phyloP scores from a whole-genome alignment of 345 rosid genomes.

The Lepidium africanum region DNA sequence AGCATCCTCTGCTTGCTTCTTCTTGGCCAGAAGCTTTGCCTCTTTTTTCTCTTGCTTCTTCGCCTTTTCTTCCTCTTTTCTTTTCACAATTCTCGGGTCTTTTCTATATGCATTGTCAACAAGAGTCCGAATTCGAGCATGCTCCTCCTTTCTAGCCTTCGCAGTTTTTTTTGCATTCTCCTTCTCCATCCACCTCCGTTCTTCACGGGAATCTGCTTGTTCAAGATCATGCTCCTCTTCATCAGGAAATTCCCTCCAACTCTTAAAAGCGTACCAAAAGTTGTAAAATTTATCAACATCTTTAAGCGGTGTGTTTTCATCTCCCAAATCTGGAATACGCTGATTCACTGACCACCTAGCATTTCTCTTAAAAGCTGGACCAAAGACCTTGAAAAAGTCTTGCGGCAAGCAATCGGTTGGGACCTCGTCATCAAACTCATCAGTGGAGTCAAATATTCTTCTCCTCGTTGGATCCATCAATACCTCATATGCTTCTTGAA shows the following conservation, averaged over 20 bases:
- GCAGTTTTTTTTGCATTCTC: slow-evolving; percentile 82
- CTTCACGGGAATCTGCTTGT: slow-evolving; percentile 95
- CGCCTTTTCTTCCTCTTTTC: slow-evolving; percentile 81
- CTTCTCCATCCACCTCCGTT: slow-evolving; percentile 99
- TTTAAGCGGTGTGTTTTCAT: slow-evolving; percentile 53
- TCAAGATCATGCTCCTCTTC: slow-evolving; percentile 94
- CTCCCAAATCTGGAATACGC: slow-evolving; percentile 72
- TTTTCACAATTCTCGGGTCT: slow-evolving; percentile 78
- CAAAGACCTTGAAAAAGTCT: slow-evolving; percentile 94
- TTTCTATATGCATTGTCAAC: slow-evolving; percentile 89
- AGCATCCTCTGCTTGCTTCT: slow-evolving; percentile 85
- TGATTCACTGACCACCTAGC: slow-evolving; percentile 93
- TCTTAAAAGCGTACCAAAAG: slow-evolving; percentile 88
- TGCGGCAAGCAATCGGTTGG: slow-evolving; percentile 79
- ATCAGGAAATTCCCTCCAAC: slow-evolving; percentile 99
- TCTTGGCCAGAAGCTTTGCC: slow-evolving; percentile 76
- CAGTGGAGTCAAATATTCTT: slow-evolving; percentile 89
- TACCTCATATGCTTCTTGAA: slow-evolving; percentile 94
- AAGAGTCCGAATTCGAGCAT: slow-evolving; percentile 72
- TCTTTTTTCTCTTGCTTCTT: slow-evolving; percentile 86
- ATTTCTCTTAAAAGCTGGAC: slow-evolving; percentile 95
- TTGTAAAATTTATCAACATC: slow-evolving; percentile 76
- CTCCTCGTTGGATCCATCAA: slow-evolving; percentile 84
- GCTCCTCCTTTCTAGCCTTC: slow-evolving; percentile 91
- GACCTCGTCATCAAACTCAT: slow-evolving; percentile 96